Base-by-base conservation (phyloP, 2,329 filamentous ascomycete species). In the Tetracladium maxilliforme region DNA sequence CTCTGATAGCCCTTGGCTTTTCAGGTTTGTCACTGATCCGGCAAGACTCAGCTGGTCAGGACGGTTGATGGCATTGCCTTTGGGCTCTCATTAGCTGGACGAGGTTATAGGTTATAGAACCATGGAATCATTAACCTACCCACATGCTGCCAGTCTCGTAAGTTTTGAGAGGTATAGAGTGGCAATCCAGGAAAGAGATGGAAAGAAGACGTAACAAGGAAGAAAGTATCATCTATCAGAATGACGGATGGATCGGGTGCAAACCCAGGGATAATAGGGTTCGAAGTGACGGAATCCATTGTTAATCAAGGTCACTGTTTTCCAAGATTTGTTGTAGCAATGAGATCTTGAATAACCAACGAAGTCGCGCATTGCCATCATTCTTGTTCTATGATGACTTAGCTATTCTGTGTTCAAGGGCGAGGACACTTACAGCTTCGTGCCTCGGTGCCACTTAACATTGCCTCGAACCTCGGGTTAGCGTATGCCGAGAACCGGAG, bases 141-240 rank as follows among this genome's bases (percentile, higher is more conserved):
- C 13, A 36, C 35, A n/a, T 31, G 33, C 12, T 21, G 25, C 34
- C 32, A 36, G 11, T 22, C 21, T n/a, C 25, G 28, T 5, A 10
- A 25, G 11, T 52, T 44, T 14, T 41, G 42, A 6, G 47, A 51
- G 12, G 41, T 40, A 26, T 45, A 45, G 18, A 46, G 42, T 23
- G 63, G 58, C 1, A 55, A 46, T 14, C 68, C 65, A 0, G 68
- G 54, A 34, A 70, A 71, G 8, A 69, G 58, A 38, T 70, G 70
- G 34, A 70, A 68, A 7, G 64, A 61, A 4, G 68, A 64, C 37
- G 65, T 66, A 31, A 69, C 59, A 20, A 44, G 37, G 28, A 41
- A 48, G 32, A 39, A 48, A 1, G 36, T 42, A 5, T 37, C 42
- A 16, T 43, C 33, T 7, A 47, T 38, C 6, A 36, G 33, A 4